Evolutionary conservation across 148 eudicot species (phyloP).

Genomic region (Fagopyrum tataricum): DNA sequence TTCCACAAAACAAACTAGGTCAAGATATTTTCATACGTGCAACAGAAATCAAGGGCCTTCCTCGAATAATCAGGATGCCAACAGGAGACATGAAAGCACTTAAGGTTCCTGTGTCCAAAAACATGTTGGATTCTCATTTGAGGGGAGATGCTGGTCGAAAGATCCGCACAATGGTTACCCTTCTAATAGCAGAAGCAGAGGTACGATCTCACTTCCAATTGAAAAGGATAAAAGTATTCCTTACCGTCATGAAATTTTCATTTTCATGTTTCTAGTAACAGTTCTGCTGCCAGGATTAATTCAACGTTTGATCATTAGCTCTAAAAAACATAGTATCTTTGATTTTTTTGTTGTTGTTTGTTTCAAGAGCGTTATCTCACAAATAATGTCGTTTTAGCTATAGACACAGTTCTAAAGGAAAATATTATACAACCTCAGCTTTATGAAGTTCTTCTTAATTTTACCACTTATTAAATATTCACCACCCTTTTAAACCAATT

Average conservation of each 20-base stretch:
- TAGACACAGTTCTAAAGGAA: too few relatives aligned
- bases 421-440: too few relatives aligned
- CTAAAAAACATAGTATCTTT: not conserved
- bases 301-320: not conserved
- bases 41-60: slow-evolving; percentile 57
- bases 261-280: not conserved
- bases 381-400: too few relatives aligned
- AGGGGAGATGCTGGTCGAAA: slow-evolving; percentile 50
- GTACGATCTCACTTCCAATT: slow-evolving; percentile 26
- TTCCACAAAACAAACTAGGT: slow-evolving; percentile 89
- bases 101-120: slow-evolving; percentile 74
- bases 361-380: too few relatives aligned
- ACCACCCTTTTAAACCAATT: too few relatives aligned
- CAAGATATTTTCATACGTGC: slow-evolving; percentile 80
- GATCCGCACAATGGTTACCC: slow-evolving; percentile 54
- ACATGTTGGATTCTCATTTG: slow-evolving; percentile 83
- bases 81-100: slow-evolving; percentile 77
- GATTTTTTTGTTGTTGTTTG: not conserved
- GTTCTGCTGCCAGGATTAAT: not conserved
- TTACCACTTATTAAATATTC: too few relatives aligned
- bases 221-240: not conserved
- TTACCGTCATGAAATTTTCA: not conserved
- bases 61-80: slow-evolving; percentile 71
- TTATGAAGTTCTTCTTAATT: too few relatives aligned
- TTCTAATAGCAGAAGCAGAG: slow-evolving; percentile 80